Percentiles rank a stretch among this genome's conserved stretches.
phyloP scores from a whole-genome alignment of 2,329 filamentous ascomycete species.

The Graphiopsis chlorocephala region DNA sequence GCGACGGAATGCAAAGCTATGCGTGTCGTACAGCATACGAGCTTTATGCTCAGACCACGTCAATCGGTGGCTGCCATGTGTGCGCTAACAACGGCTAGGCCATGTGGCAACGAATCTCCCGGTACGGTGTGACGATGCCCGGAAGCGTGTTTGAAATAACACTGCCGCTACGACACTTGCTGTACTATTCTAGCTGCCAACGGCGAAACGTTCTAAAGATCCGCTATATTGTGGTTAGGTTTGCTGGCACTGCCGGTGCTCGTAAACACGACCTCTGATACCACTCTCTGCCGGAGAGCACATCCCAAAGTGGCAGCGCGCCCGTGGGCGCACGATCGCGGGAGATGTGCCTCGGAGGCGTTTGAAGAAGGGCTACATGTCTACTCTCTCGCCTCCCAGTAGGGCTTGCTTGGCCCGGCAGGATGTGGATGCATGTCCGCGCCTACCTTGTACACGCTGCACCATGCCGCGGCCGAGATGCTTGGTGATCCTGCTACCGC shows the following conservation, averaged over 20 bases:
- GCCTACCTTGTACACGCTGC: neutral
- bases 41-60: constrained; percentile 1
- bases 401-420: constrained; percentile 9
- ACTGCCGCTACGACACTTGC: neutral
- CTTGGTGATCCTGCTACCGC: constrained; percentile 15
- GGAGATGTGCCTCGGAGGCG: constrained; percentile 9
- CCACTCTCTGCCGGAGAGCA: neutral
- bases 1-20: neutral
- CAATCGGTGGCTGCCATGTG: constrained; percentile 15
- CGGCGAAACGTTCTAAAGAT: neutral
- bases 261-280: neutral
- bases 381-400: neutral
- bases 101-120: constrained; percentile 15
- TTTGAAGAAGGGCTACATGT: constrained; percentile 6
- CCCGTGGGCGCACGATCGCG: constrained; percentile 2
- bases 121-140: constrained; percentile 11
- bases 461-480: constrained; percentile 11
- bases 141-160: constrained; percentile 1
- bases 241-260: neutral
- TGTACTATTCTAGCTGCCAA: neutral
- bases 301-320: constrained; percentile 4
- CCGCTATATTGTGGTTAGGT: neutral
- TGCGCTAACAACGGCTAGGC: constrained; percentile 15
- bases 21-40: constrained; percentile 14
- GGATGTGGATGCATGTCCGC: constrained; percentile 4